These are phyloP conservation scores for Sporobolomyces roseus DNA, from an alignment of 768 basidiomycete species.

Conservation along the genomic window DNA sequence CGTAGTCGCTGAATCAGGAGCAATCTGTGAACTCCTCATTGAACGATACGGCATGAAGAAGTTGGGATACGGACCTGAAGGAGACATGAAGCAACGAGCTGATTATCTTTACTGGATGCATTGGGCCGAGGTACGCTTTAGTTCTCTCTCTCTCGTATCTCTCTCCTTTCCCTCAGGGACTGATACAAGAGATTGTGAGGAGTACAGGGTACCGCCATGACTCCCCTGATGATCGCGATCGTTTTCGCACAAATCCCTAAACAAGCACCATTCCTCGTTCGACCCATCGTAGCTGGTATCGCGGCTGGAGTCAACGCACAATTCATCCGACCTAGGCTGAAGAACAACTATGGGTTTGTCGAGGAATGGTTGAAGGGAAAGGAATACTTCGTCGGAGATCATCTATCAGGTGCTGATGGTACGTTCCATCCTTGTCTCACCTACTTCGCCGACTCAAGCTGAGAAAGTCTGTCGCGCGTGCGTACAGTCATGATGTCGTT, in stretches of 20 bases:
- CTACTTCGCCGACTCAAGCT: too few species aligned
- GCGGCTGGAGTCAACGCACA: neutral
- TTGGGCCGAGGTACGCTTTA: constrained; percentile 23
- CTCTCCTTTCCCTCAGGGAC: neutral
- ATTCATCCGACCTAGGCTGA: constrained; percentile 21
- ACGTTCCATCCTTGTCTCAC: neutral
- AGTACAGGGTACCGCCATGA: constrained; percentile 23
- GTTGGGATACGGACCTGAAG: constrained; percentile 1
- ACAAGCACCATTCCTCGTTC: constrained; percentile 23
- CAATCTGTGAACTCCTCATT: constrained; percentile 39
- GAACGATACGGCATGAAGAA: constrained; percentile 35
- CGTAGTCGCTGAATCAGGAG: constrained; percentile 38
- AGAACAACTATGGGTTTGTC: constrained; percentile 8
- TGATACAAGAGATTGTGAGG: neutral
- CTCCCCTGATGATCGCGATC: constrained; percentile 29
- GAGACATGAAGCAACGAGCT: constrained; percentile 11
- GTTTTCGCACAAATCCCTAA: constrained; percentile 25
- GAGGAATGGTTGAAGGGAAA: constrained; percentile 20
- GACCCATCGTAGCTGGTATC: constrained; percentile 21
- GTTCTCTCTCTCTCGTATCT: neutral
- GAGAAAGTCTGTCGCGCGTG: neutral
- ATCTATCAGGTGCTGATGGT: constrained; percentile 35
- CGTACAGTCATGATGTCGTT: constrained; percentile 34
- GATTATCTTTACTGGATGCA: constrained; percentile 38
- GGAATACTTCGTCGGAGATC: constrained; percentile 28